Evolutionary conservation across 768 basidiomycete genomes (phyloP).

Genomic region (Tylopilus vinaceipallidus): DNA sequence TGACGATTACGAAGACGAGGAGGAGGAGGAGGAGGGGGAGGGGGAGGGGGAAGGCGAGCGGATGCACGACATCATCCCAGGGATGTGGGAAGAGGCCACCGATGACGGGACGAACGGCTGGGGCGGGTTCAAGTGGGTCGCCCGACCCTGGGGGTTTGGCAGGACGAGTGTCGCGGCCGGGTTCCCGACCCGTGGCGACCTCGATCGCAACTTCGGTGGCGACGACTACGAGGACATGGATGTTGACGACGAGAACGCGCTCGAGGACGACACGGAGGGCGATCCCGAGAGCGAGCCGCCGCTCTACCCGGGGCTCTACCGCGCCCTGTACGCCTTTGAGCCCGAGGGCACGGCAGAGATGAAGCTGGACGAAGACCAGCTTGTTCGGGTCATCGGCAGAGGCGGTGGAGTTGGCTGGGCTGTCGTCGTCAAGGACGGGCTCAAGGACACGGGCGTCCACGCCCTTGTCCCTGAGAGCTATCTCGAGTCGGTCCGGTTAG

Average conservation of each 20-base stretch:
- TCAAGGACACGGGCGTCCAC: slow-evolving; percentile 44
- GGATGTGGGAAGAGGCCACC: slow-evolving; percentile 23
- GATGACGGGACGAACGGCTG: slow-evolving; percentile 32
- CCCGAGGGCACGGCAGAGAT: slow-evolving; percentile 85
- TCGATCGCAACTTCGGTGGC: slow-evolving; percentile 47
- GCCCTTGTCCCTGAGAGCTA: slow-evolving; percentile 82
- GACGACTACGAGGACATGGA: slow-evolving; percentile 28
- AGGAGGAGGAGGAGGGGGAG: slow-evolving; percentile 15
- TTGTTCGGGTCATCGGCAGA: slow-evolving; percentile 68
- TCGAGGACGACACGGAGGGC: slow-evolving; percentile 20
- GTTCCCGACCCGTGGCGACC: slow-evolving; percentile 41
- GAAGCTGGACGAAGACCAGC: slow-evolving; percentile 72
- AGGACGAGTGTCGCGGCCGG: slow-evolving; percentile 9
- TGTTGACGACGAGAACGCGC: slow-evolving; percentile 25
- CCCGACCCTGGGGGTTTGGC: slow-evolving; percentile 38
- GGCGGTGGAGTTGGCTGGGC: slow-evolving; percentile 84
- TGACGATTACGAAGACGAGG: slow-evolving; percentile 2
- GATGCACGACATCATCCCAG: not conserved
- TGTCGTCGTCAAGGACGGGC: slow-evolving; percentile 50
- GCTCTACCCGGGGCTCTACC: slow-evolving; percentile 69
- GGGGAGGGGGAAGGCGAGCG: not conserved
- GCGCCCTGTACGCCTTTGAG: slow-evolving; percentile 75
- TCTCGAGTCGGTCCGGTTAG: slow-evolving; percentile 53
- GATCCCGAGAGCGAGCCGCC: slow-evolving; percentile 32
- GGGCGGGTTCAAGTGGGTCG: slow-evolving; percentile 42